phyloP scores from a whole-genome alignment of 441 rosid species.

The Euphorbia celastroides region DNA sequence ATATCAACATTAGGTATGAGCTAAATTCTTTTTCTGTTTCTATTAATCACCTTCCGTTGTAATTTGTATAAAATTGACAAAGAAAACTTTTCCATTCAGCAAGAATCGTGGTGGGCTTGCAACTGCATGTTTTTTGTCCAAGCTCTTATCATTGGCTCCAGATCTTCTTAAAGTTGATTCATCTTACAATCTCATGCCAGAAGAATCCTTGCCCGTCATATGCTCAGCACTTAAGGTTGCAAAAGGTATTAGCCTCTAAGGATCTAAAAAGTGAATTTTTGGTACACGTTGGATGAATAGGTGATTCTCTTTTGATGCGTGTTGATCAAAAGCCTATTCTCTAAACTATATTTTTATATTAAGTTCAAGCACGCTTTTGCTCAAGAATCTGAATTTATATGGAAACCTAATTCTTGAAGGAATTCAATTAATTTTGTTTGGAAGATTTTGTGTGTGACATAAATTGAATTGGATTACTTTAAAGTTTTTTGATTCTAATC shows the following conservation, averaged over 20 bases:
- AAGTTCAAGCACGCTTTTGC: background rate
- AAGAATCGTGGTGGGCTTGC: constrained; percentile 84
- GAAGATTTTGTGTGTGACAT: too few species aligned
- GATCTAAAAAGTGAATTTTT: background rate
- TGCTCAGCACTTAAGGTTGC: constrained; percentile 46
- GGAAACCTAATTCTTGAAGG: too few species aligned
- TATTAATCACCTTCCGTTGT: background rate
- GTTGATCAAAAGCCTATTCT: background rate
- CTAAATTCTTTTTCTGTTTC: constrained; percentile 18
- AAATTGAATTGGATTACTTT: too few species aligned
- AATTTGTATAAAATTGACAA: constrained; percentile 4
- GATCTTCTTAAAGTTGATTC: constrained; percentile 50
- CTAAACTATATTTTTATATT: background rate
- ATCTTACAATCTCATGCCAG: constrained; percentile 74
- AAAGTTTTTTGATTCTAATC: too few species aligned
- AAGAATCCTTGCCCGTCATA: constrained; percentile 53
- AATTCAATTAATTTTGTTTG: too few species aligned
- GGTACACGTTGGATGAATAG: background rate
- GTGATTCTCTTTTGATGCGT: background rate
- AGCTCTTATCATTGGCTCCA: constrained; percentile 56
- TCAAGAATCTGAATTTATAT: too few species aligned
- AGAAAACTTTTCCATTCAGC: constrained; percentile 33
- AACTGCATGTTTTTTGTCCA: constrained; percentile 66
- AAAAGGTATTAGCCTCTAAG: constrained; percentile 36
- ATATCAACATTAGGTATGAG: constrained; percentile 66